Evolutionary conservation across 164 flowering plant genomes (phyloP), one percentile per base, ranked within the genome.

Genomic region (Liriodendron chinense): DNA sequence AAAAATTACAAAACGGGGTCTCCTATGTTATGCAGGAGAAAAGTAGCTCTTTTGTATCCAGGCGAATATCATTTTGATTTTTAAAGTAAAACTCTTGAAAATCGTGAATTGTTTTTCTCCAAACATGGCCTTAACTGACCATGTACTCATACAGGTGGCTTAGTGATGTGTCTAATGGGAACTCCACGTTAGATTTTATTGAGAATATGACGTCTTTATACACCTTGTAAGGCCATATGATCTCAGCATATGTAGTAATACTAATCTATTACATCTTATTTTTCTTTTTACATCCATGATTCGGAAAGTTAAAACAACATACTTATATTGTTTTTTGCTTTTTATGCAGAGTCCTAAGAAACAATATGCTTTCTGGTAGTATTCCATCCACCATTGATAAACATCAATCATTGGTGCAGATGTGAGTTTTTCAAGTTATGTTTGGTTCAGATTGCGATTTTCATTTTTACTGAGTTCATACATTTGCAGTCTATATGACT

Each of bases 81-180:
- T 28, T 2, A 28, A 28, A 28, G 34, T 28, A 28, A 4, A 4
- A 28, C 34, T 28, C 34, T n/a, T n/a, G n/a, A 28, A 28, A 28
- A 28, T 28, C 3, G 34, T 4, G 3, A 28, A 28, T 28, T 1
- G 0, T 28, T 28, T 28, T 28, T 28, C 34, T 28, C 34, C 34
- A 1, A 28, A 28, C 3, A 28, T 1, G 34, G 34, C 34, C 34
- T 28, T 28, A 28, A 28, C 34, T 28, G 3, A 28, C 34, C 34
- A 2, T 28, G 34, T 22, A 64, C 21, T 64, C 25, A 21, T 64
- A 25, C 68, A 91, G 96, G 92, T 82, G 87, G 70, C 81, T 91
- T 78, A 84, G 89, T 75, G 93, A 84, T 74, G 66, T 91, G 70
- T 82, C 89, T 1, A 89, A 89, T 82, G 89, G 86, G 65, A 86